A percentile compares a stretch with the other conserved stretches of the same genome.
phyloP scores from a whole-genome alignment of 2,329 filamentous ascomycete species.

The Zopfia rhizophila region DNA sequence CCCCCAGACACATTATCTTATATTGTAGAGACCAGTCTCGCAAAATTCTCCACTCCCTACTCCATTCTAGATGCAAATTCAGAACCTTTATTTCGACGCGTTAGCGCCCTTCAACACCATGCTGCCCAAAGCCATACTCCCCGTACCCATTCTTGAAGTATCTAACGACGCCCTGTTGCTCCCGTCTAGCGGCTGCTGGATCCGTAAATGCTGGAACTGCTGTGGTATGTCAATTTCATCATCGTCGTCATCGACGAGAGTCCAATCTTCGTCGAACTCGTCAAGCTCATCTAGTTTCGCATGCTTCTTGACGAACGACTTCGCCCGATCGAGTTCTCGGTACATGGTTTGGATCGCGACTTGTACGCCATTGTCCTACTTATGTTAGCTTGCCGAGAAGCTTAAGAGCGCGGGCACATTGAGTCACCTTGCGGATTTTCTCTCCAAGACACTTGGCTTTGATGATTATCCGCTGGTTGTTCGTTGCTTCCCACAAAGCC shows the following conservation, averaged over 20 bases:
- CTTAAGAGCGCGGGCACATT: background rate
- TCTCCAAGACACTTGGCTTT: slow-evolving; percentile 86
- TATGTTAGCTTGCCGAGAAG: slow-evolving; percentile 39
- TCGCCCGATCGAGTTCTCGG: slow-evolving; percentile 92
- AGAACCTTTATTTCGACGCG: slow-evolving; percentile 27
- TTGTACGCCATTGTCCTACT: slow-evolving; percentile 87
- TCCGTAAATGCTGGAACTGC: slow-evolving; percentile 34
- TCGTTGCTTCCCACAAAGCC: slow-evolving; percentile 90
- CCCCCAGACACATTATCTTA: too few species aligned
- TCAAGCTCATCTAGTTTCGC: slow-evolving; percentile 55
- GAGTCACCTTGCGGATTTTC: slow-evolving; percentile 82
- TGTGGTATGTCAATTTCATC: slow-evolving; percentile 30
- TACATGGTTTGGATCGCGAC: slow-evolving; percentile 93
- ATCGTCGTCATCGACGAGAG: slow-evolving; percentile 77
- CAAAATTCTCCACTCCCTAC: background rate
- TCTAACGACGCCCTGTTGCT: slow-evolving; percentile 31
- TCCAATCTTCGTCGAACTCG: slow-evolving; percentile 87
- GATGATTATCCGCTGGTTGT: slow-evolving; percentile 88
- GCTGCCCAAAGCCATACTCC: slow-evolving; percentile 40
- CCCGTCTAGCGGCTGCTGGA: slow-evolving; percentile 31
- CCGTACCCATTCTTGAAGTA: slow-evolving; percentile 30
- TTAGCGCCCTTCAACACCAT: slow-evolving; percentile 40
- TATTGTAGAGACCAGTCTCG: background rate
- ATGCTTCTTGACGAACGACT: slow-evolving; percentile 77
- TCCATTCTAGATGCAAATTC: slow-evolving; percentile 30